Evolutionary conservation across 768 basidiomycete genomes (phyloP).

Genomic region (Sarcodon aspratus): DNA sequence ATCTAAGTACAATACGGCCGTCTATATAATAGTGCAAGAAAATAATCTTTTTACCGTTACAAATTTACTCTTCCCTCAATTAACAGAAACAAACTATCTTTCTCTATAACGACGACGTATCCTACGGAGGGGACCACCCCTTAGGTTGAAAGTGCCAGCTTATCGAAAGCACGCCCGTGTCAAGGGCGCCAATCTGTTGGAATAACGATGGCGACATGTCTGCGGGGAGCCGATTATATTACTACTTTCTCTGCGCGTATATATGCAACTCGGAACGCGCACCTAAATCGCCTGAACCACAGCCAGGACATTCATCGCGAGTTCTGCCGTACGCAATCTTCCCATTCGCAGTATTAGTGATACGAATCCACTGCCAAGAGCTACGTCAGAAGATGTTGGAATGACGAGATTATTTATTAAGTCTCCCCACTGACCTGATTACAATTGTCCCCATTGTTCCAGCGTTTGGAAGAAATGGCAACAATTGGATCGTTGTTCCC

Average conservation of each 20-base stretch:
- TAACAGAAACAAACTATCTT: too few species aligned
- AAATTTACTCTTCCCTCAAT: too few species aligned
- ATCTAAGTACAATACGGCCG: too few species aligned
- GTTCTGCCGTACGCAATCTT: slow-evolving; percentile 35
- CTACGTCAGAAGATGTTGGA: neutral
- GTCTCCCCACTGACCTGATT: slow-evolving; percentile 35
- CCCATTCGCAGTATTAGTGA: slow-evolving; percentile 48
- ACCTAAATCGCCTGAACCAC: slow-evolving; percentile 46
- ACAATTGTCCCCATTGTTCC: slow-evolving; percentile 45
- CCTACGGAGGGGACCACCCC: slow-evolving; percentile 2
- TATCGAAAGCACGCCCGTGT: slow-evolving; percentile 37
- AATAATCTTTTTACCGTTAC: too few species aligned
- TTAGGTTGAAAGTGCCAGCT: slow-evolving; percentile 49
- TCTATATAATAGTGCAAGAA: too few species aligned
- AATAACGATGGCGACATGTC: slow-evolving; percentile 62
- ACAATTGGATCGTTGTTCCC: slow-evolving; percentile 41
- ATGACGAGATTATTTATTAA: slow-evolving; percentile 4
- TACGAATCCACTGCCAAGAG: slow-evolving; percentile 37
- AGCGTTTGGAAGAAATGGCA: slow-evolving; percentile 46
- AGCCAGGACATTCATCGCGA: slow-evolving; percentile 50
- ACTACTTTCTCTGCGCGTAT: too few species aligned
- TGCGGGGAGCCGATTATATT: slow-evolving; percentile 14
- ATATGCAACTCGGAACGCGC: slow-evolving; percentile 9
- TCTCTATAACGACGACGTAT: too few species aligned
- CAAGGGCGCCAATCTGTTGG: slow-evolving; percentile 34